These are phyloP conservation scores for Phytophthora cajani DNA, from an alignment of 352 stramenopile species.

Conservation along the genomic window DNA sequence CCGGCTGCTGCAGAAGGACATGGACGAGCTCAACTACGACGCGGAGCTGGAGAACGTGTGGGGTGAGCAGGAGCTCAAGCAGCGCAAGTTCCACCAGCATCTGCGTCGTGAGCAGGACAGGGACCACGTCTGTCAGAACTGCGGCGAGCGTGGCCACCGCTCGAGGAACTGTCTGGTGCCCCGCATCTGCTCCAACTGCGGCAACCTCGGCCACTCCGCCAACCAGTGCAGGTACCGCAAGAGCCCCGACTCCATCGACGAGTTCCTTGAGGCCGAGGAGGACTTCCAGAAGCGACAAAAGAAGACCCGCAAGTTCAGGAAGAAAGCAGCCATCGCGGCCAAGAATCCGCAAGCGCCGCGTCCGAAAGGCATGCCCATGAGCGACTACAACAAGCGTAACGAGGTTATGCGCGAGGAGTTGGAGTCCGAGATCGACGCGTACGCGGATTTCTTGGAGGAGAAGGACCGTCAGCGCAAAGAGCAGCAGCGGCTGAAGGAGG, in stretches of 20 bases:
- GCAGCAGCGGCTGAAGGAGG: conserved; percentile 24
- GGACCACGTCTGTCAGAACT: conserved; percentile 78
- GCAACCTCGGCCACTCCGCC: conserved; percentile 65
- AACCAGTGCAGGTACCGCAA: conserved; percentile 53
- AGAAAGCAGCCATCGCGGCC: conserved; percentile 16
- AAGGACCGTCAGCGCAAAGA: conserved; percentile 26
- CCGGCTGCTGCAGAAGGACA: conserved; percentile 27
- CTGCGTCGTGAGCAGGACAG: conserved; percentile 62
- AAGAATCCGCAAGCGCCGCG: conserved; percentile 21
- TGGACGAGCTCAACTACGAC: conserved; percentile 76
- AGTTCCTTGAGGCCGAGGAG: conserved; percentile 32
- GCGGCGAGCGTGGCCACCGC: conserved; percentile 75
- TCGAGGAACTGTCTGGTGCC: conserved; percentile 75
- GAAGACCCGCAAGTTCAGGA: conserved; percentile 22
- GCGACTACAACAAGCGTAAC: conserved; percentile 52
- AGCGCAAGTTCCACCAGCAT: conserved; percentile 72
- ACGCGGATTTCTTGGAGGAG: conserved; percentile 41
- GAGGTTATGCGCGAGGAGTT: conserved; percentile 64
- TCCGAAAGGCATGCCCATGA: conserved; percentile 28
- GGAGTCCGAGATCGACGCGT: conserved; percentile 70
- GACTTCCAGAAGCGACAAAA: conserved; percentile 30
- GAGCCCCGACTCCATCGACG: conserved; percentile 39
- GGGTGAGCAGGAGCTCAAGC: conserved; percentile 39
- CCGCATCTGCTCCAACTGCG: conserved; percentile 81
- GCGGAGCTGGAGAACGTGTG: conserved; percentile 67